These are phyloP conservation scores for Phaseolus lunatus DNA, from an alignment of 306 rosid genomes.

Conservation along the genomic window DNA sequence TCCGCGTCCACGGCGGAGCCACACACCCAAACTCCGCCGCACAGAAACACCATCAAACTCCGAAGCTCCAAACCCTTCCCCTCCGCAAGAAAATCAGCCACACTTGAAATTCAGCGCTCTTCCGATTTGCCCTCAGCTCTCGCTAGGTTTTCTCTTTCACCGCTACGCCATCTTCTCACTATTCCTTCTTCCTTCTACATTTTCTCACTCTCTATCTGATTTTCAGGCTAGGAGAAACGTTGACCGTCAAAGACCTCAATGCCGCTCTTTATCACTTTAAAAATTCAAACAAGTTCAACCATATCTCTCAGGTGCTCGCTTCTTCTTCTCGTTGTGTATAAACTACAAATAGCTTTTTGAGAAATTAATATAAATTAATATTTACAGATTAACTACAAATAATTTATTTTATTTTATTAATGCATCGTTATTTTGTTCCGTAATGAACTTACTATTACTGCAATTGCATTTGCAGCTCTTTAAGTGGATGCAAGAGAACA, in stretches of 20 bases:
- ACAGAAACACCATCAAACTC: slow-evolving; percentile 20
- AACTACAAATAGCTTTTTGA: too few relatives aligned
- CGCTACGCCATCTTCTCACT: not conserved
- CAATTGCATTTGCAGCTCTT: slow-evolving; percentile 76
- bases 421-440: not conserved
- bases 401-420: too few relatives aligned
- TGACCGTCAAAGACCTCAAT: slow-evolving; percentile 82
- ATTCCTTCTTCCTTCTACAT: not conserved
- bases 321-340: not conserved
- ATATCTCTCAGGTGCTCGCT: slow-evolving; percentile 70
- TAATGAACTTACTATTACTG: slow-evolving; percentile 22
- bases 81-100: slow-evolving; percentile 57
- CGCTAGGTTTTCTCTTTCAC: slow-evolving; percentile 54
- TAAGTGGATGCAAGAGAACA: slow-evolving; percentile 86
- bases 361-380: too few relatives aligned
- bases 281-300: slow-evolving; percentile 55
- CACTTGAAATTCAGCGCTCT: slow-evolving; percentile 60
- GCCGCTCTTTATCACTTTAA: slow-evolving; percentile 70
- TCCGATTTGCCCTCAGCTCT: slow-evolving; percentile 66
- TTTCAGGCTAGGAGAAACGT: slow-evolving; percentile 62
- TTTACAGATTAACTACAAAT: too few relatives aligned
- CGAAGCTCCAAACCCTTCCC: slow-evolving; percentile 52
- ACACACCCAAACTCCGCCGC: not conserved
- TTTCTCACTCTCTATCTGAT: not conserved
- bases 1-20: slow-evolving; percentile 23